Evolutionary conservation across 1,284 basidiomycete species (phyloP).

Genomic region (Marasmius oreades): DNA sequence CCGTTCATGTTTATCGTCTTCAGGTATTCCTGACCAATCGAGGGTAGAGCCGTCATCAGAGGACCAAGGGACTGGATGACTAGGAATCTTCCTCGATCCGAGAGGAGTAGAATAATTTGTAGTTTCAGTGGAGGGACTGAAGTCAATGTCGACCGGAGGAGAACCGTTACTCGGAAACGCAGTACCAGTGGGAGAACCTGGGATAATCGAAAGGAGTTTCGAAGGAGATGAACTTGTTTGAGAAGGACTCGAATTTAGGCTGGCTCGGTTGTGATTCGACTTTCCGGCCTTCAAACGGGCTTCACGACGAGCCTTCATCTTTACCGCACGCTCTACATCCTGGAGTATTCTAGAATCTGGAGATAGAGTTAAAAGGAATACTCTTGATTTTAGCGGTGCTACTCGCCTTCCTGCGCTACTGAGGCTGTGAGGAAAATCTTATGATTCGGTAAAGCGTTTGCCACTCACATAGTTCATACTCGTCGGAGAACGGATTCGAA

Average conservation of each 20-base stretch:
- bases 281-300: conserved; percentile 48
- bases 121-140: conserved; percentile 58
- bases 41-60: conserved; percentile 62
- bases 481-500: conserved; percentile 48
- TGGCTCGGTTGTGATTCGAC: conserved; percentile 22
- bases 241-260: conserved; percentile 24
- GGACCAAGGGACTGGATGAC: conserved; percentile 60
- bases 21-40: conserved; percentile 58
- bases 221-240: conserved; percentile 22
- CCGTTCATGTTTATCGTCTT: conserved; percentile 54
- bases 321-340: conserved; percentile 70
- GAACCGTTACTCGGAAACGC: conserved; percentile 23
- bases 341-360: conserved; percentile 69
- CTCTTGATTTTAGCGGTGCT: conserved; percentile 10
- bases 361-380: conserved; percentile 13
- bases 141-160: conserved; percentile 54
- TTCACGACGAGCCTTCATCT: conserved; percentile 66
- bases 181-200: conserved; percentile 31
- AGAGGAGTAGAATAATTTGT: conserved; percentile 6
- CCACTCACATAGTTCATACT: conserved; percentile 70
- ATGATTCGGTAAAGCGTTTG: conserved; percentile 8
- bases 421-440: conserved; percentile 6
- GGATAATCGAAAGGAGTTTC: conserved; percentile 17
- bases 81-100: conserved; percentile 18
- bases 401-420: conserved; percentile 65